Evolutionary conservation across 345 rosid species (phyloP), one percentile per base, ranked within the genome.

Genomic region (Eucalyptus paniculata): DNA sequence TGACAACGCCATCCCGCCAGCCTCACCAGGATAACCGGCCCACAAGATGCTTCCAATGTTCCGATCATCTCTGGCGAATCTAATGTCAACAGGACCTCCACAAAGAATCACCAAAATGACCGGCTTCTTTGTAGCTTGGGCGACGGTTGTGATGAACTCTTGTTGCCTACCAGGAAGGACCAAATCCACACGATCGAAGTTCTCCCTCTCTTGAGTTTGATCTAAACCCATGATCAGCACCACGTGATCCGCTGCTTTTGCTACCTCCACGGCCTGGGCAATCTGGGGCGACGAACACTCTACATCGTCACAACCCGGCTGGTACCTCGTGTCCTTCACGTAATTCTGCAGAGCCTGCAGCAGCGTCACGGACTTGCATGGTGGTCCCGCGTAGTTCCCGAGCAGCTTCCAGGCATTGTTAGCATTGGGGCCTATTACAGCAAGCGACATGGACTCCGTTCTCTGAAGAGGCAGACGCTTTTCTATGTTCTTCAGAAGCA

Each of bases 1-100:
- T n/a, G 97, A 95, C 40, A 97, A 93, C 11, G 99, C 99, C 89
- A 58, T 86, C 9, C 97, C 98, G 50, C 98, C 99, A 24, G 92
- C 96, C 93, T 97, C 96, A 44, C 99, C 98, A 1, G 99, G 99
- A 93, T 97, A 97, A 91, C 99, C 99, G 58, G 97, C 99, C 98
- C 99, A 97, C 67, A 97, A 65, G 86, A 97, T 96, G 91, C 96
- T 91, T 87, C 98, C 98, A 19, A 97, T 94, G 26, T 93, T 94
- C 21, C 44, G 62, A 62, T 94, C 94, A 34, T 91, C 17, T 87
- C 90, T 92, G 82, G 99, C 98, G 86, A 96, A 96, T 12, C 96
- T 93, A 44, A 97, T 32, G 88, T 97, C 99, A 3, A 97, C 93
- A 5, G 99, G 98, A 89, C 99, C 99, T 32, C 99, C 99, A 80